phyloP scores from a whole-genome alignment of 441 rosid species.

The Euphorbia corollata region DNA sequence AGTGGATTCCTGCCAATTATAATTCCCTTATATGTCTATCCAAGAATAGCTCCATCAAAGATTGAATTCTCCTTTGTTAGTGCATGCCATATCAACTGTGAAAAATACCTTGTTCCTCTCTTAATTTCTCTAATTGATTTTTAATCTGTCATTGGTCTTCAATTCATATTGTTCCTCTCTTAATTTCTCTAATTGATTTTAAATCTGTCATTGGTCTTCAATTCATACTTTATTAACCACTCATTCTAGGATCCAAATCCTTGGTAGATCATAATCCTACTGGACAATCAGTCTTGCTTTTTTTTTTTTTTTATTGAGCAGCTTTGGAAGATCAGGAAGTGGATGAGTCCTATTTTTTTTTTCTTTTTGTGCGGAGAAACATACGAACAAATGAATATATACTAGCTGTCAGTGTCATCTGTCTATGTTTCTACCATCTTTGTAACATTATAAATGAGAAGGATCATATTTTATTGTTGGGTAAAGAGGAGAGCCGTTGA shows the following conservation, averaged over 20 bases:
- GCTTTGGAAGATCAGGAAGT: neutral
- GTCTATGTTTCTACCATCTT: neutral
- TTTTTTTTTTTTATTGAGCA: neutral
- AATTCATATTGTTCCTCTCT: neutral
- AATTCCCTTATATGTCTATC: neutral
- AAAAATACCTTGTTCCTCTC: neutral
- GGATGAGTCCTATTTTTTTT: neutral
- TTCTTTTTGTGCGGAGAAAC: neutral
- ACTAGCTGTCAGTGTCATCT: neutral
- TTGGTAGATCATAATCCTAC: neutral
- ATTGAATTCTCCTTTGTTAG: neutral
- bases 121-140: neutral
- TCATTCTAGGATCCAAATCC: neutral
- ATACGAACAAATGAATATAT: neutral
- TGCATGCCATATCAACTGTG: neutral
- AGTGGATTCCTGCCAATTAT: neutral
- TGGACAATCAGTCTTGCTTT: neutral
- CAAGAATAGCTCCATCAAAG: neutral
- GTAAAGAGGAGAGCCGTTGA: too few species aligned
- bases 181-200: neutral
- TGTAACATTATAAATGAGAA: neutral
- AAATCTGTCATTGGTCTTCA: neutral
- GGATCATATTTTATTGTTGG: neutral
- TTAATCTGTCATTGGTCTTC: neutral
- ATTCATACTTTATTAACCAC: neutral